These are phyloP conservation scores for Gnomoniopsis sp. DNA, from an alignment of 2,329 filamentous ascomycete species.

Conservation along the genomic window DNA sequence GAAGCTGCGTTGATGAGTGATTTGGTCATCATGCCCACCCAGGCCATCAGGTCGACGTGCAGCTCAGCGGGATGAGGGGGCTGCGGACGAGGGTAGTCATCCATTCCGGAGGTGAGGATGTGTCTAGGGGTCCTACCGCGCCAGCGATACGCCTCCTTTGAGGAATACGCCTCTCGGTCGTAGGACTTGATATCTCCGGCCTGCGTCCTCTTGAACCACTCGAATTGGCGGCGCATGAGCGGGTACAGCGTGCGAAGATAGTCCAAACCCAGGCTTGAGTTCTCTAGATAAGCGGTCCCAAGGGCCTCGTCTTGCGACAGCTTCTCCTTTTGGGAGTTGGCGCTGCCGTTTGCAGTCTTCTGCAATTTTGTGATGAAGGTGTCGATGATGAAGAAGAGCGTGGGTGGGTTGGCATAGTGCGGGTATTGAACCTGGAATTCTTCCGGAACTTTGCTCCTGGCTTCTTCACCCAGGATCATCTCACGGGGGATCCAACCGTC, in stretches of 20 bases:
- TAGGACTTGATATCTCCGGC: slow-evolving; percentile 86
- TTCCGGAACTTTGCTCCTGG: slow-evolving; percentile 85
- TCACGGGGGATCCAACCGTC: slow-evolving; percentile 97
- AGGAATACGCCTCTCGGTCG: slow-evolving; percentile 82
- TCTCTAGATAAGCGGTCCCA: slow-evolving; percentile 63
- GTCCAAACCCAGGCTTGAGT: slow-evolving; percentile 62
- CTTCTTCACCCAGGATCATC: slow-evolving; percentile 89
- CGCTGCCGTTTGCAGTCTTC: slow-evolving; percentile 44
- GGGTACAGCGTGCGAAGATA: slow-evolving; percentile 81
- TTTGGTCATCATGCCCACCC: slow-evolving; percentile 95
- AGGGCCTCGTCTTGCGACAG: slow-evolving; percentile 42
- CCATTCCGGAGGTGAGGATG: slow-evolving; percentile 87
- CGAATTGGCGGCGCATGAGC: slow-evolving; percentile 81
- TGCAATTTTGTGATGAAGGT: slow-evolving; percentile 77
- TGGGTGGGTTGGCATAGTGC: slow-evolving; percentile 95
- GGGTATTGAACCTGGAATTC: slow-evolving; percentile 97
- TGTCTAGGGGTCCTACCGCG: slow-evolving; percentile 83
- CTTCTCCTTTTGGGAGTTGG: slow-evolving; percentile 39
- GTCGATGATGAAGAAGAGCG: slow-evolving; percentile 85
- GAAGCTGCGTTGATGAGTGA: slow-evolving; percentile 78
- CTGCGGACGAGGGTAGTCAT: slow-evolving; percentile 92
- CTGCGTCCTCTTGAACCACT: slow-evolving; percentile 94
- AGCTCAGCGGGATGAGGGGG: slow-evolving; percentile 94
- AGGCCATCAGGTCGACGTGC: slow-evolving; percentile 90
- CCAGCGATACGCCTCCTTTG: slow-evolving; percentile 94